phyloP scores from a whole-genome alignment of 1,284 basidiomycete species.

The Puccinia coronata region DNA sequence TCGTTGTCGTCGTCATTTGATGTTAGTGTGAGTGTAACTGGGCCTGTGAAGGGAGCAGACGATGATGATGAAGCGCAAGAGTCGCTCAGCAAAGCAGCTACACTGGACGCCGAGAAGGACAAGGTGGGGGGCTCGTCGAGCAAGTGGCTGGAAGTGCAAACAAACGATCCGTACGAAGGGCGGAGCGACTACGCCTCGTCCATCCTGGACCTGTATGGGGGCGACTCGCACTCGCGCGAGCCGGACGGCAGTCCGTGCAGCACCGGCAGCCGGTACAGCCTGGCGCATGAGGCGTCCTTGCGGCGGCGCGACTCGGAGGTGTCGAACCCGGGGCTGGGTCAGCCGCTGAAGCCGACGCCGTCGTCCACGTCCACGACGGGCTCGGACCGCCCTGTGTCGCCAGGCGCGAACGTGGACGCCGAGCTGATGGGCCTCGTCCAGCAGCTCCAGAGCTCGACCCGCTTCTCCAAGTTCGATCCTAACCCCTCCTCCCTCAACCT shows the following conservation, averaged over 20 bases:
- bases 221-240: neutral
- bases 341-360: neutral
- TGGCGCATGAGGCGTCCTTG: neutral
- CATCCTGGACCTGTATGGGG: slow-evolving; percentile 34
- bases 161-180: neutral
- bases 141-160: neutral
- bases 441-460: slow-evolving; percentile 3
- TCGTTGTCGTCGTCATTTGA: neutral
- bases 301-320: neutral
- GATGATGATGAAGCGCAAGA: neutral
- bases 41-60: neutral
- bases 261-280: neutral
- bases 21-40: neutral
- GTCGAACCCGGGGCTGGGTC: neutral
- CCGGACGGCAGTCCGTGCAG: neutral
- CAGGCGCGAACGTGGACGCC: neutral
- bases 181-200: slow-evolving; percentile 39
- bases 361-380: neutral
- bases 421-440: slow-evolving; percentile 2
- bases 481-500: neutral
- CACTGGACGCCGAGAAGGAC: neutral
- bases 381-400: neutral
- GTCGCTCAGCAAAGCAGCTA: neutral
- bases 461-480: slow-evolving; percentile 21
- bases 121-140: neutral